Conservation (phyloP, 352 stramenopile genomes). For the Blastocystis sp. region DNA sequence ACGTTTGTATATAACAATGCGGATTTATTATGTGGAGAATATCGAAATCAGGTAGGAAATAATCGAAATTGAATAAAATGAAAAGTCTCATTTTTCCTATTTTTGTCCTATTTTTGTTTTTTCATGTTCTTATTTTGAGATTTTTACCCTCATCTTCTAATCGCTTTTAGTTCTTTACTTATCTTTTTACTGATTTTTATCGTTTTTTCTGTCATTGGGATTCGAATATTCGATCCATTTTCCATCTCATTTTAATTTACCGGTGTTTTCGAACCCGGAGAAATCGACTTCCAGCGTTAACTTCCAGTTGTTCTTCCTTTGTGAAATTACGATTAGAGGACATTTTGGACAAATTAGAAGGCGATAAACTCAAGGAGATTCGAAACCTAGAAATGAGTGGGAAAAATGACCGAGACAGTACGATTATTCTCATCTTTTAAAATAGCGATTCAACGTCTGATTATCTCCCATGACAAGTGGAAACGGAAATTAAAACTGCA, state of each 20-base stretch:
- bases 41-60: not conserved
- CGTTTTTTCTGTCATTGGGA: constrained; percentile 60
- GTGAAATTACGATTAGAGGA: not conserved
- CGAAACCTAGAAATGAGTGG: not conserved
- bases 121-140: not conserved
- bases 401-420: not conserved
- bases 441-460: not conserved
- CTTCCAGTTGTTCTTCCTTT: not conserved
- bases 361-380: not conserved
- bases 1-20: constrained; percentile 35
- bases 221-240: constrained; percentile 1
- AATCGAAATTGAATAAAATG: too few relatives aligned
- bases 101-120: not conserved
- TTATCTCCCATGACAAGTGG: constrained; percentile 10
- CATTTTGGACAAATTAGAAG: not conserved
- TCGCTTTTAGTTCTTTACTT: constrained; percentile 7
- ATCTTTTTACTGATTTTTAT: constrained; percentile 20
- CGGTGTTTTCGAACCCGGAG: not conserved
- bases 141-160: not conserved
- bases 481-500: not conserved
- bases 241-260: constrained; percentile 36
- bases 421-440: not conserved
- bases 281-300: not conserved
- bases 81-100: too few relatives aligned
- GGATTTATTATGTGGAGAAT: not conserved